A percentile compares a stretch with the other conserved stretches of the same genome.
These are phyloP conservation scores for Venturia effusa DNA, from an alignment of 2,329 filamentous ascomycete species.

Conservation along the genomic window DNA sequence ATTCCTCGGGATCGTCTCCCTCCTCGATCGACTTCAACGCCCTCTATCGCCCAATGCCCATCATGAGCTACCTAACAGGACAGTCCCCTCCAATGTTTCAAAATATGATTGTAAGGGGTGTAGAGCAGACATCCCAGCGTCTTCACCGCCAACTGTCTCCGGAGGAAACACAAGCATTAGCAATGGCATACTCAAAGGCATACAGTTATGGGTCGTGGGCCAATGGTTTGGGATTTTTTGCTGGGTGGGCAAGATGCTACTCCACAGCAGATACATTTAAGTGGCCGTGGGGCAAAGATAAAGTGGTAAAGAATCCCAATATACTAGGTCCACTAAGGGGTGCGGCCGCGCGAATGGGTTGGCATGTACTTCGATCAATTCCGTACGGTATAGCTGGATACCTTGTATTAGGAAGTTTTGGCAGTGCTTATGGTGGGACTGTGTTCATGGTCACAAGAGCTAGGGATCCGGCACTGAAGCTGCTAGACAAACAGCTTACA, in stretches of 20 bases:
- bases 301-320: not conserved
- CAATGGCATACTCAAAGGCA: not conserved
- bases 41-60: not conserved
- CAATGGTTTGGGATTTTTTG: not conserved
- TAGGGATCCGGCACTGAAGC: not conserved
- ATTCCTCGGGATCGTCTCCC: not conserved
- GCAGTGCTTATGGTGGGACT: not conserved
- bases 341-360: not conserved
- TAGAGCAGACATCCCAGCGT: not conserved
- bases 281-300: not conserved
- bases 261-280: not conserved
- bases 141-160: not conserved
- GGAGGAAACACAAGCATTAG: conserved; percentile 1
- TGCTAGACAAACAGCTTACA: not conserved
- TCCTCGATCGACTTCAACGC: not conserved
- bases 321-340: not conserved
- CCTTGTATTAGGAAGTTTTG: not conserved
- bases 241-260: not conserved
- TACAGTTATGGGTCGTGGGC: not conserved
- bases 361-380: not conserved
- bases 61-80: not conserved
- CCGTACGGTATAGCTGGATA: not conserved
- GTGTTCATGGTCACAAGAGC: not conserved
- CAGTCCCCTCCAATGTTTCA: not conserved
- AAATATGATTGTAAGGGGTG: not conserved